Evolutionary conservation across 441 rosid genomes (phyloP), one percentile per base, ranked within the genome.

Genomic region (Hura crepitans): DNA sequence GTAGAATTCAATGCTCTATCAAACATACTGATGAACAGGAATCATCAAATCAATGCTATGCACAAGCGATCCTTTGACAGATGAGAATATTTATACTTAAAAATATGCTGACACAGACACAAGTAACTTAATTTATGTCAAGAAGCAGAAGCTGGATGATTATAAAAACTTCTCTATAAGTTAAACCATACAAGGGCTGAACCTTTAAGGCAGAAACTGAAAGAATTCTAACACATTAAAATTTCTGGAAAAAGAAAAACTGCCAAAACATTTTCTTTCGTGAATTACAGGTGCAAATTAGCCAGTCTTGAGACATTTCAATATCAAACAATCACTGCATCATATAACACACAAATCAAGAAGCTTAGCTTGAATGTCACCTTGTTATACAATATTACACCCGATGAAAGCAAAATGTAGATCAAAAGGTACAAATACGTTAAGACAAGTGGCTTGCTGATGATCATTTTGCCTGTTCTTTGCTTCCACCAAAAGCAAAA

Each of bases 331-430:
- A 47, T 12, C 30, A 55, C 17, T 14, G 56, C 25, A 59, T 3
- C 20, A 56, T 43, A 37, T 15, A 69, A 65, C 20, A 25, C 18
- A n/a, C 5, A 12, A 39, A 55, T 28, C 47, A 3, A 11, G 17
- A 27, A 13, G 59, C 1, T 6, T 5, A 39, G 42, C 28, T 45
- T 9, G 25, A 35, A 53, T 15, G 58, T 27, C 78, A 92, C 99
- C 96, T 95, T 95, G 85, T 95, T 95, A 76, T 95, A 95, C 78
- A 95, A 78, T 69, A 95, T 95, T 68, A 95, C 98, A 63, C 86
- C 97, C 7, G 98, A 95, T 5, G 98, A 95, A 66, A 95, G 98
- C 56, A 87, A 49, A 83, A 95, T 79, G 92, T 95, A 95, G 79
- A 90, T 81, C 37, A 95, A 77, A 30, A 92, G 88, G 90, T 89